Conservation (phyloP, 2,329 filamentous ascomycete genomes). For the Sclerotinia minor region DNA sequence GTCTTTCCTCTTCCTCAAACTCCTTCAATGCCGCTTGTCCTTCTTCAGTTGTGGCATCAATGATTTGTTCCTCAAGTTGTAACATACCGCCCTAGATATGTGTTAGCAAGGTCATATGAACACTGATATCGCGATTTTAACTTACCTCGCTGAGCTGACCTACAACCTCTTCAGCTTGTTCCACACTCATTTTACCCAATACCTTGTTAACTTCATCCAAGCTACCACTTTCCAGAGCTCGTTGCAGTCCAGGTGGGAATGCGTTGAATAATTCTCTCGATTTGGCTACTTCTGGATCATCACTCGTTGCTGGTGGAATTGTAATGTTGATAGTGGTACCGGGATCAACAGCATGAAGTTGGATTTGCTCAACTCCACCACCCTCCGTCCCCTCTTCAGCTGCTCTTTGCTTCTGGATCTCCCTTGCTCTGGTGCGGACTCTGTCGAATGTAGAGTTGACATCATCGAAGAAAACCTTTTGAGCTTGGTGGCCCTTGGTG, state of each 20-base stretch:
- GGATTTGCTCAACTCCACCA: conserved; percentile 88
- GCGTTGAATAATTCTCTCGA: conserved; percentile 76
- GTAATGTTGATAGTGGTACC: conserved; percentile 87
- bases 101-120: conserved; percentile 14
- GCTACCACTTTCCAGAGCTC: conserved; percentile 82
- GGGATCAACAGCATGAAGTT: conserved; percentile 93
- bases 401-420: conserved; percentile 48
- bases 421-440: conserved; percentile 69
- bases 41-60: conserved; percentile 90
- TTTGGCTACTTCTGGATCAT: conserved; percentile 62
- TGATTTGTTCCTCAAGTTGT: conserved; percentile 87
- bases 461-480: conserved; percentile 88
- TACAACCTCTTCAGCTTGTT: conserved; percentile 83
- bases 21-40: conserved; percentile 76
- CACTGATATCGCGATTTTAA: conserved; percentile 18
- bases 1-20: conserved; percentile 60
- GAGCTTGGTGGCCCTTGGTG: conserved; percentile 83
- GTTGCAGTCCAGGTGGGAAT: conserved; percentile 78
- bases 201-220: conserved; percentile 88
- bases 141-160: conserved; percentile 71
- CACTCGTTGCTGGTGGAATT: conserved; percentile 69
- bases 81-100: conserved; percentile 70
- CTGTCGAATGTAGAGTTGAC: conserved; percentile 83
- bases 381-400: conserved; percentile 58
- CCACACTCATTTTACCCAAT: conserved; percentile 82